Evolutionary conservation across 2,329 filamentous ascomycete genomes (phyloP).

Genomic region (Falciphora oryzae): DNA sequence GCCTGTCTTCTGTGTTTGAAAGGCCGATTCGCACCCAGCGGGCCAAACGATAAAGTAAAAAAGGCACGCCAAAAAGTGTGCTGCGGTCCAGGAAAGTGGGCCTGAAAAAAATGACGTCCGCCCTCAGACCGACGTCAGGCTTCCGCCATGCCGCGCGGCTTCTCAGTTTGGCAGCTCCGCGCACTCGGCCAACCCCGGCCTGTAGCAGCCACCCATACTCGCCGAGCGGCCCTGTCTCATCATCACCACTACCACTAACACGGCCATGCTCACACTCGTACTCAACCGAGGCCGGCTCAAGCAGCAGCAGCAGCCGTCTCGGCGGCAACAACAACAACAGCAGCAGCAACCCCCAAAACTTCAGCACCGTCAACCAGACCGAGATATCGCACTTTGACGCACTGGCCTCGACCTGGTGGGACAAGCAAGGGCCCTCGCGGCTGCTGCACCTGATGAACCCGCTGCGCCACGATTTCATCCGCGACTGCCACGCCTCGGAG

Average conservation of each 20-base stretch:
- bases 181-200: neutral
- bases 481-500: constrained; percentile 58
- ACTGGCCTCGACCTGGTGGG: constrained; percentile 95
- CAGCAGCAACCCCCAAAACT: neutral
- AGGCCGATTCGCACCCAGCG: too few species aligned
- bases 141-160: constrained; percentile 5
- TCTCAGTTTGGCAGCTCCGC: constrained; percentile 4
- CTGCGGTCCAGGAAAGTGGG: neutral
- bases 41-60: too few species aligned
- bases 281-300: neutral
- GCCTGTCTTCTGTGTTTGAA: too few species aligned
- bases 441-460: constrained; percentile 98
- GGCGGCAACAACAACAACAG: neutral
- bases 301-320: neutral
- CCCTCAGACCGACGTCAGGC: neutral
- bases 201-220: neutral
- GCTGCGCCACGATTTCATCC: constrained; percentile 88
- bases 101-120: neutral
- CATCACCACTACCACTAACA: neutral
- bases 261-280: neutral
- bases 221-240: neutral
- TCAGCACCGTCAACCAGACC: constrained; percentile 68
- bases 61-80: too few species aligned
- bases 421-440: constrained; percentile 84
- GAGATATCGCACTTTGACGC: constrained; percentile 94